Evolutionary conservation across 805 yeast genomes (phyloP).

Genomic region (Hagleromyces aurorensis): DNA sequence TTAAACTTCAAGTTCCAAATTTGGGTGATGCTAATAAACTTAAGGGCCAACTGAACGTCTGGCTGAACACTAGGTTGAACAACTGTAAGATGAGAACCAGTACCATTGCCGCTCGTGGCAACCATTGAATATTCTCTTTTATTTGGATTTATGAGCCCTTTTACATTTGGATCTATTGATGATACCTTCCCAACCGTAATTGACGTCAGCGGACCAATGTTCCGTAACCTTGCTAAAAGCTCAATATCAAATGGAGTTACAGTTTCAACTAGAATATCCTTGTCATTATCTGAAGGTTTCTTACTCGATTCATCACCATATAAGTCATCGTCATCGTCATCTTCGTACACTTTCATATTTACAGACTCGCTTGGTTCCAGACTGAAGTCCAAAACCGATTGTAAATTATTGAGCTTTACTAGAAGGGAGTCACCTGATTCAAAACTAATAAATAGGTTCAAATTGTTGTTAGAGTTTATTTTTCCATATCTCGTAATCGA

Average conservation of each 20-base stretch:
- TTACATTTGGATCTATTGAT: constrained; percentile 44
- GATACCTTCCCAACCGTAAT: constrained; percentile 53
- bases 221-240: constrained; percentile 46
- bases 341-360: constrained; percentile 29
- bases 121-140: constrained; percentile 58
- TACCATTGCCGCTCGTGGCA: constrained; percentile 58
- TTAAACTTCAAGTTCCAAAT: constrained; percentile 58
- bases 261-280: constrained; percentile 16
- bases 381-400: constrained; percentile 24
- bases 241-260: constrained; percentile 35
- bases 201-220: constrained; percentile 67
- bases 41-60: constrained; percentile 53
- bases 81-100: constrained; percentile 47
- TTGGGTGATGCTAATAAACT: constrained; percentile 62
- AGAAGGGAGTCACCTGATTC: constrained; percentile 52
- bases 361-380: constrained; percentile 37
- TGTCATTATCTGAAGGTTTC: constrained; percentile 5
- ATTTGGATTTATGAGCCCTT: constrained; percentile 65
- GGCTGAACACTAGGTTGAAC: constrained; percentile 68
- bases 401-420: constrained; percentile 27
- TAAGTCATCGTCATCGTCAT: constrained; percentile 27
- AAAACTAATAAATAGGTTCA: constrained; percentile 52
- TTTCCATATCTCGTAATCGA: constrained; percentile 23
- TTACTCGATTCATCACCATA: constrained; percentile 19
- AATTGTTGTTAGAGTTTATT: constrained; percentile 26